Conservation (phyloP, 2,329 filamentous ascomycete genomes). For the Alternaria sp. region DNA sequence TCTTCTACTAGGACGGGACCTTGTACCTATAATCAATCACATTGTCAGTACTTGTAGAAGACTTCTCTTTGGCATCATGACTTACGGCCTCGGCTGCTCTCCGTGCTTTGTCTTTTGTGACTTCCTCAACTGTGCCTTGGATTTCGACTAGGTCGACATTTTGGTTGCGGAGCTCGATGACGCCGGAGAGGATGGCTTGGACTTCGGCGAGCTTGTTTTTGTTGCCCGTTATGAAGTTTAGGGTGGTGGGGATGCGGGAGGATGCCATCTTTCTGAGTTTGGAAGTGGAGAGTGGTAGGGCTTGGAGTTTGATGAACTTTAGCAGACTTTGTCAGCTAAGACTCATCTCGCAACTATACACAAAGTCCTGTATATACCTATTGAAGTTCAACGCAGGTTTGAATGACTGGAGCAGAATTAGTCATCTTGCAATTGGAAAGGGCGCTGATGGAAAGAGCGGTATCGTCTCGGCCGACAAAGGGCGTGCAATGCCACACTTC, state of each 20-base stretch:
- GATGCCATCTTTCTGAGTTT: constrained; percentile 16
- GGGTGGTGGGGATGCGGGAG: constrained; percentile 50
- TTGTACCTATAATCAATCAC: constrained; percentile 62
- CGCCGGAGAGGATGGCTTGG: constrained; percentile 76
- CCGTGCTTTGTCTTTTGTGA: constrained; percentile 85
- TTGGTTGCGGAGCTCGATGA: constrained; percentile 75
- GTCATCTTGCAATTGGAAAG: background rate
- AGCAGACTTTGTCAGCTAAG: background rate
- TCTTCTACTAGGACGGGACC: constrained; percentile 95
- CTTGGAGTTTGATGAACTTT: background rate
- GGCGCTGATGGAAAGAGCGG: constrained; percentile 1
- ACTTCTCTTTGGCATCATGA: background rate
- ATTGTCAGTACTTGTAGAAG: background rate
- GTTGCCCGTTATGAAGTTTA: constrained; percentile 98
- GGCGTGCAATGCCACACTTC: background rate
- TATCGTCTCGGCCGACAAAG: background rate
- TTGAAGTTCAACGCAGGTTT: constrained; percentile 1
- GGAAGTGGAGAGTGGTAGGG: background rate
- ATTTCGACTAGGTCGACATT: constrained; percentile 84
- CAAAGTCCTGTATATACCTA: background rate
- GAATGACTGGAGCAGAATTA: constrained; percentile 18
- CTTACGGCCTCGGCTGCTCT: constrained; percentile 78
- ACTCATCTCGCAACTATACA: background rate
- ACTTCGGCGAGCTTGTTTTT: constrained; percentile 89
- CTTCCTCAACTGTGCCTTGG: constrained; percentile 90